Evolutionary conservation across 805 yeast species (phyloP).

Genomic region (Grigorovia transvaalensis): DNA sequence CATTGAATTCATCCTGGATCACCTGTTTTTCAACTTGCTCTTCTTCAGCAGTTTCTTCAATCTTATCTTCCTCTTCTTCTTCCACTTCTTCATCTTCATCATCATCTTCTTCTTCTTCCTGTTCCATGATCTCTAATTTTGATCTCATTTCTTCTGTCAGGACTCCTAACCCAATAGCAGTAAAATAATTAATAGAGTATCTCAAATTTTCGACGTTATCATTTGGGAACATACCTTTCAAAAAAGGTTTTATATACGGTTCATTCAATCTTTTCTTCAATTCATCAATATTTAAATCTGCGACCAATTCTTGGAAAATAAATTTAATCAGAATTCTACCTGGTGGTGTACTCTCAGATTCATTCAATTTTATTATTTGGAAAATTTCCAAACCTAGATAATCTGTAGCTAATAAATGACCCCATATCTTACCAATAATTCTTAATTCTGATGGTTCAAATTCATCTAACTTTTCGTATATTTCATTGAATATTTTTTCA

Average conservation of each 20-base stretch:
- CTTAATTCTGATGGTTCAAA: conserved; percentile 65
- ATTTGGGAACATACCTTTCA: conserved; percentile 59
- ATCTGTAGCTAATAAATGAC: conserved; percentile 67
- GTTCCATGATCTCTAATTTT: conserved; percentile 31
- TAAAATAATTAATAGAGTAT: conserved; percentile 81
- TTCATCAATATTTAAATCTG: conserved; percentile 54
- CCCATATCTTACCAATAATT: conserved; percentile 77
- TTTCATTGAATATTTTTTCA: conserved; percentile 40
- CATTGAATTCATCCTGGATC: background rate
- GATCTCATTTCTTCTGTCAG: conserved; percentile 77
- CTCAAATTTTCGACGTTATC: conserved; percentile 44
- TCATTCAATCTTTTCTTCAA: conserved; percentile 44
- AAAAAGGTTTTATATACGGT: conserved; percentile 37
- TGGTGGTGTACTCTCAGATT: conserved; percentile 66
- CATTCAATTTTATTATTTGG: conserved; percentile 48
- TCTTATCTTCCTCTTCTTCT: conserved; percentile 5
- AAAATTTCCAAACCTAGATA: conserved; percentile 55
- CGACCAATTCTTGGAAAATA: conserved; percentile 66
- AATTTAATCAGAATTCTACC: conserved; percentile 72
- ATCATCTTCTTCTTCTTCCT: conserved; percentile 10
- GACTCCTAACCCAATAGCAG: conserved; percentile 82
- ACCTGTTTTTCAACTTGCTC: background rate
- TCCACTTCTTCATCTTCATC: conserved; percentile 3
- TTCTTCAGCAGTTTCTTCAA: background rate
- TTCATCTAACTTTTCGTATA: conserved; percentile 51